Conservation (phyloP, 768 basidiomycete species). For the Suillus occidentalis region DNA sequence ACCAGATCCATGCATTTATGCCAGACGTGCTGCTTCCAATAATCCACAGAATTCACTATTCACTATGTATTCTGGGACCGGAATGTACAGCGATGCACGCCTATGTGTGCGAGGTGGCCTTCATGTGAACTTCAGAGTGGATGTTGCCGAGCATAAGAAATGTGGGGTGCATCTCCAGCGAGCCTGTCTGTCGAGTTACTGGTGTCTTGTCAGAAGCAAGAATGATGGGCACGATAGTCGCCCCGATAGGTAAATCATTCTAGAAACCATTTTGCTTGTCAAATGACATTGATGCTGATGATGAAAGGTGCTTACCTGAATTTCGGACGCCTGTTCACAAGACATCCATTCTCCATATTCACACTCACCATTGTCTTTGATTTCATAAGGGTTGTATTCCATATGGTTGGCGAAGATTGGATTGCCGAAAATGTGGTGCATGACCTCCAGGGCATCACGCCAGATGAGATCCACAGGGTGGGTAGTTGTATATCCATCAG, state of each 20-base stretch:
- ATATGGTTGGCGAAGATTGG: constrained; percentile 19
- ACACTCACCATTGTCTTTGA: constrained; percentile 23
- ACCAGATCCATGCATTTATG: constrained; percentile 35
- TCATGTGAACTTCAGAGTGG: no score
- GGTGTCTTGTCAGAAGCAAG: no score
- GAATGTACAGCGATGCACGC: no score
- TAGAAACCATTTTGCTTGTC: constrained; percentile 3
- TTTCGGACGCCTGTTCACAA: constrained; percentile 19
- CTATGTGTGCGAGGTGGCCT: no score
- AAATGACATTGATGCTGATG: no score
- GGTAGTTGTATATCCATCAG: constrained; percentile 17
- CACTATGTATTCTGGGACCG: no score
- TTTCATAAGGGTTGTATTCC: constrained; percentile 22
- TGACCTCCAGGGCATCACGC: constrained; percentile 24
- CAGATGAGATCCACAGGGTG: constrained; percentile 21
- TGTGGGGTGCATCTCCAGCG: no score
- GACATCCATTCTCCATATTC: constrained; percentile 22
- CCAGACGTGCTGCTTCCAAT: neutral
- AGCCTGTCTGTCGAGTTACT: no score
- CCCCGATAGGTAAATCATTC: constrained; percentile 14
- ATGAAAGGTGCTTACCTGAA: constrained; percentile 16
- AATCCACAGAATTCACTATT: no score
- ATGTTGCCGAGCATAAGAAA: no score
- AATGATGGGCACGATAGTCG: no score
- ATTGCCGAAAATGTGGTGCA: constrained; percentile 20